A percentile compares a stretch with the other conserved stretches of the same genome.
These are phyloP conservation scores for Eucalyptus caleyi DNA, from an alignment of 345 rosid genomes.

Conservation along the genomic window DNA sequence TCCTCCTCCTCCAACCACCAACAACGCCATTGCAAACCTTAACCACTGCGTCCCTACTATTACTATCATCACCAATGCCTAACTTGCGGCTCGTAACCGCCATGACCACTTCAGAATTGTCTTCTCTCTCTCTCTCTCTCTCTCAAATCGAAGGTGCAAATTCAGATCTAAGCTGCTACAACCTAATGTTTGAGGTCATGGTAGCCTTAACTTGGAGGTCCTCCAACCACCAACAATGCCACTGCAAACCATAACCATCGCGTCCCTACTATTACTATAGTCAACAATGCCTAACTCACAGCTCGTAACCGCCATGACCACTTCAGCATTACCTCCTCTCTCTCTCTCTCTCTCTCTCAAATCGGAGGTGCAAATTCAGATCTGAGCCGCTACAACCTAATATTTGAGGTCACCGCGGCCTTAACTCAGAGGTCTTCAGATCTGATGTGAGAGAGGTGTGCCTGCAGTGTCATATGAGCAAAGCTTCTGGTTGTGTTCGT, in stretches of 20 bases:
- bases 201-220: too few species aligned
- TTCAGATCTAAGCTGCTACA: too few species aligned
- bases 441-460: background rate
- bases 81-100: background rate
- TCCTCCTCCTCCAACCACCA: background rate
- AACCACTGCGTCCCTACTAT: background rate
- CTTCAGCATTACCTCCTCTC: background rate
- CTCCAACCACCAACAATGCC: background rate
- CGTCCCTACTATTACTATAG: background rate
- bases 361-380: too few species aligned
- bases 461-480: background rate
- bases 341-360: background rate
- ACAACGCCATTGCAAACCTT: background rate
- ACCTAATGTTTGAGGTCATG: too few species aligned
- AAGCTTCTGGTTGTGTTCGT: background rate
- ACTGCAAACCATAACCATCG: background rate
- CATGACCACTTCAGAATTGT: constrained; percentile 9
- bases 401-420: background rate
- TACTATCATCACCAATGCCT: background rate
- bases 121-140: background rate
- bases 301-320: constrained; percentile 19
- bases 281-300: background rate
- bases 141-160: too few species aligned
- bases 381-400: background rate
- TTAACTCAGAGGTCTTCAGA: background rate